Conservation (phyloP, 768 basidiomycete species). For the Royoungia palumana region DNA sequence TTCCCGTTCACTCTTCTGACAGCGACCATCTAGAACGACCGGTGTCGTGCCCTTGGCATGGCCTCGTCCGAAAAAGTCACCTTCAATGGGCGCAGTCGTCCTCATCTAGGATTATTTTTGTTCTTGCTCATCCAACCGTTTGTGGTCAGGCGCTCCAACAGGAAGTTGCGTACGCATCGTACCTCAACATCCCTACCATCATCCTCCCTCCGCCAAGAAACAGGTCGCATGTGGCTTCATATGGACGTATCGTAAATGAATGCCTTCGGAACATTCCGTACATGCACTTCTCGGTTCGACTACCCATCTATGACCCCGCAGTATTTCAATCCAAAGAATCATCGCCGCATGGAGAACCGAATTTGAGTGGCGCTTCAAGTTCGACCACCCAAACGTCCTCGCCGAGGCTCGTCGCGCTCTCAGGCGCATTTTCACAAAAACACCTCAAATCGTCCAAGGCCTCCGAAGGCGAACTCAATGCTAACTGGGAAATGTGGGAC, state of each 20-base stretch:
- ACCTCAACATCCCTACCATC: slow-evolving; percentile 80
- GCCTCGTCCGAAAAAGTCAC: slow-evolving; percentile 11
- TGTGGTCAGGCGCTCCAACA: slow-evolving; percentile 77
- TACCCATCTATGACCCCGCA: slow-evolving; percentile 78
- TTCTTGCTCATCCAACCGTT: slow-evolving; percentile 11
- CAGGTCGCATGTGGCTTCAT: slow-evolving; percentile 82
- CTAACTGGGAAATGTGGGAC: slow-evolving; percentile 99
- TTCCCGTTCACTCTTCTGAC: slow-evolving; percentile 16
- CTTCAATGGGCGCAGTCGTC: slow-evolving; percentile 18
- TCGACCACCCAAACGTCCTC: slow-evolving; percentile 18
- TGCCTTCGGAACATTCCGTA: slow-evolving; percentile 68
- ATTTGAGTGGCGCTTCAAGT: slow-evolving; percentile 23
- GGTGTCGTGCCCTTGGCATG: slow-evolving; percentile 14
- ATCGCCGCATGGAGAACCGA: slow-evolving; percentile 26
- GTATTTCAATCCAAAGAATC: slow-evolving; percentile 44
- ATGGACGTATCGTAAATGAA: slow-evolving; percentile 85
- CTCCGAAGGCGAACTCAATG: slow-evolving; percentile 58
- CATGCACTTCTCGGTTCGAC: slow-evolving; percentile 76
- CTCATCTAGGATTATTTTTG: not conserved
- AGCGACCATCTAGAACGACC: slow-evolving; percentile 3
- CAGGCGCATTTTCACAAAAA: slow-evolving; percentile 24
- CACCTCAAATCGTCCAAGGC: slow-evolving; percentile 31
- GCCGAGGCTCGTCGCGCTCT: slow-evolving; percentile 12
- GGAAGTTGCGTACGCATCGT: slow-evolving; percentile 89
- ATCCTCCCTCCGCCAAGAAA: slow-evolving; percentile 88